Evolutionary conservation across 2,329 filamentous ascomycete genomes (phyloP), one percentile per base, ranked within the genome.

Genomic region (Rhexocercosporidium sp.): DNA sequence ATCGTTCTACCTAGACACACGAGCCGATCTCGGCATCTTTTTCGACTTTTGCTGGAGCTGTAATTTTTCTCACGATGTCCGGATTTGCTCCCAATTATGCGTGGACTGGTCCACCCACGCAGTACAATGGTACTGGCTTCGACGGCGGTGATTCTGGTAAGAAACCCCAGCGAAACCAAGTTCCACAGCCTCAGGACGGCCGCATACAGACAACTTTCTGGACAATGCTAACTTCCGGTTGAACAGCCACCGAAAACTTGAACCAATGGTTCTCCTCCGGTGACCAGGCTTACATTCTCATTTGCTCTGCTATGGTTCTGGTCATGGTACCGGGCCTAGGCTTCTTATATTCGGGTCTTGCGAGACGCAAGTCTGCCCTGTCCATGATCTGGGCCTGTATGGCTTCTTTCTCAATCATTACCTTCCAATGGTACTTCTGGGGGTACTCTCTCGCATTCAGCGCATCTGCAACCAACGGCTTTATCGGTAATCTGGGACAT

Each of bases 361-460:
- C 96, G n/a, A 91, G 96, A 73, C 89, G 96, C 85, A 99, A 99
- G 84, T 98, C 96, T 5, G 96, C 96, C 34, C 87, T 99, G 51
- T 97, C 94, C 71, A 91, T 98, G 85, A 96, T 99, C 77, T 98
- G 94, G 93, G 94, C 95, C 16, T 94, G 92, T 82, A 96, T 99
- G 92, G 95, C 92, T 79, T 96, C 94, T 56, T 92, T 92, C 78
- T 94, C 92, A 57, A 90, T 98, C 77, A 86, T 97, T 79, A 91
- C 92, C 65, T 97, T 99, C 84, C 96, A 99, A 83, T 99, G 96
- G 96, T 98, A 97, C 78, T 97, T 99, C 80, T 98, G 96, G 95
- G 96, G 96, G 44, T 99, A 97, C 81, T 97, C 95, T 16, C 85
- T 99, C 69, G 94, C 95, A 62, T 97, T 98, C 81, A 96, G 92